These are phyloP conservation scores for Arachis hypogaea DNA, from an alignment of 306 rosid species.

Conservation along the genomic window DNA sequence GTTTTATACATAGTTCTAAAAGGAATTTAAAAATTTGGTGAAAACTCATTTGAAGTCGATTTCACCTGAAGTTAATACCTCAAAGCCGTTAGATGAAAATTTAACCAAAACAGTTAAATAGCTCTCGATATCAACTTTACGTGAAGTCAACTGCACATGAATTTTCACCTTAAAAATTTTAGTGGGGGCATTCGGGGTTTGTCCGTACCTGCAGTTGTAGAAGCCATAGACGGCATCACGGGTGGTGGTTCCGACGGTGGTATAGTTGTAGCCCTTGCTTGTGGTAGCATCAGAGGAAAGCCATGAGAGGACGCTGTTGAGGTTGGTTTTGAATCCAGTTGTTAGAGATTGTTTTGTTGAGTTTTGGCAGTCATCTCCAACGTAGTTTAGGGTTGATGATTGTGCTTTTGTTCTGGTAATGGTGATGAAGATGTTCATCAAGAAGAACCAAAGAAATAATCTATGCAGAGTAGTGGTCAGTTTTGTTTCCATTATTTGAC, in stretches of 20 bases:
- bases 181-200: too few relatives aligned
- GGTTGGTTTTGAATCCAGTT: conserved; percentile 38
- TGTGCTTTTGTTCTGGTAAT: conserved; percentile 3
- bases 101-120: accelerated
- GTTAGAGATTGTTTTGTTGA: conserved; percentile 36
- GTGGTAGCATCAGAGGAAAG: conserved; percentile 30
- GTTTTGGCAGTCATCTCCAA: conserved; percentile 38
- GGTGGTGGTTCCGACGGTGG: conserved; percentile 17
- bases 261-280: conserved; percentile 42
- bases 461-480: background rate
- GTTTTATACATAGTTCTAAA: too few relatives aligned
- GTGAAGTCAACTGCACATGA: too few relatives aligned
- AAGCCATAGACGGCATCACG: conserved; percentile 38
- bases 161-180: too few relatives aligned
- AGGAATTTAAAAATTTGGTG: too few relatives aligned
- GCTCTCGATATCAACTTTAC: too few relatives aligned
- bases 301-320: conserved; percentile 24
- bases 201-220: conserved; percentile 36
- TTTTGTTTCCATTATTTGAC: background rate
- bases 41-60: too few relatives aligned
- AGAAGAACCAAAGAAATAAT: background rate
- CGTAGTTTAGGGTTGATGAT: conserved; percentile 18
- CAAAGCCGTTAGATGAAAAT: too few relatives aligned
- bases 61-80: too few relatives aligned
- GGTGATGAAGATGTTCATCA: conserved; percentile 27